A percentile compares a stretch with the other conserved stretches of the same genome.
Conservation (phyloP, 176 grass and related monocot species). For the Ampelocalamus luodianensis region DNA sequence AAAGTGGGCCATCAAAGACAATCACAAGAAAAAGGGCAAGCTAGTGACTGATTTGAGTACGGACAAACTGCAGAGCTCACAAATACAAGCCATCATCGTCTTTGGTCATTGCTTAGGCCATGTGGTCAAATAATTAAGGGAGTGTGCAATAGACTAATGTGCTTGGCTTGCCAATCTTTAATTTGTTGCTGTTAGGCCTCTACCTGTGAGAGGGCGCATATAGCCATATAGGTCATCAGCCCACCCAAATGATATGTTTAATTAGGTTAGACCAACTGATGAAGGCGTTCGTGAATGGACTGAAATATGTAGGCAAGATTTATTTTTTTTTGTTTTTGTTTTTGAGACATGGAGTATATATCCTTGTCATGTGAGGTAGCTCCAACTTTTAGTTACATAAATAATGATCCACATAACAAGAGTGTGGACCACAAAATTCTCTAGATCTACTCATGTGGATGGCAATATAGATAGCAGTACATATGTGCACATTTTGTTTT, state of each 20-base stretch:
- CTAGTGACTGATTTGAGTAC: constrained; percentile 23
- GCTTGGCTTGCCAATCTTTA: constrained; percentile 20
- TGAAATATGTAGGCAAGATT: constrained; percentile 28
- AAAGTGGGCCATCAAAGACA: constrained; percentile 15
- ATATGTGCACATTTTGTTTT: not conserved
- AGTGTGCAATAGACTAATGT: constrained; percentile 25
- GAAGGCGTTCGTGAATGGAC: constrained; percentile 42
- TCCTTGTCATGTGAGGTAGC: constrained; percentile 45
- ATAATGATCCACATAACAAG: constrained; percentile 23
- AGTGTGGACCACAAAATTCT: constrained; percentile 36
- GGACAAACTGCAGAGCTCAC: constrained; percentile 40
- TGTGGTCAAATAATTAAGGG: constrained; percentile 51
- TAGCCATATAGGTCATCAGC: constrained; percentile 25
- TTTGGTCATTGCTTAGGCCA: constrained; percentile 46
- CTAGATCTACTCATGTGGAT: constrained; percentile 45
- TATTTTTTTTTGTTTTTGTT: constrained; percentile 9
- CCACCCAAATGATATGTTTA: constrained; percentile 41
- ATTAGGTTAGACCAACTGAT: constrained; percentile 41
- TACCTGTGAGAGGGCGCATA: constrained; percentile 10
- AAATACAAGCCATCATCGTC: constrained; percentile 34
- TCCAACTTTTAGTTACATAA: constrained; percentile 20
- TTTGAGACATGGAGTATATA: constrained; percentile 8
- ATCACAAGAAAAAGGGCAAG: not conserved
- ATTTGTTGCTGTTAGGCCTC: not conserved
- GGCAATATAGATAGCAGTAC: constrained; percentile 7